Evolutionary conservation across 106 monocot species (phyloP).

Genomic region (Dioscorea alata): DNA sequence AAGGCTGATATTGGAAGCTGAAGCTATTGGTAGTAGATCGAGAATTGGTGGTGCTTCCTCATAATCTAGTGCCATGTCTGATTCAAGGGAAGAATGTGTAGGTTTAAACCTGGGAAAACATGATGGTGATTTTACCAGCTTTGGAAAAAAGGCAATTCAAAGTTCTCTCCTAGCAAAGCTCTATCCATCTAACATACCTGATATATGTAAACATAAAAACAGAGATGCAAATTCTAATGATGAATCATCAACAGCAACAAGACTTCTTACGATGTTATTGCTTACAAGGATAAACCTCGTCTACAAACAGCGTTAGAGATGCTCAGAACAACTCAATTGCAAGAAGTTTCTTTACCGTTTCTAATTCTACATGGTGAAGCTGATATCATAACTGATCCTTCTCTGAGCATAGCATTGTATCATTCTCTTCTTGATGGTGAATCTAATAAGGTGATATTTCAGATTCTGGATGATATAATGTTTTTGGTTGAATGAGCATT

Average conservation of each 20-base stretch:
- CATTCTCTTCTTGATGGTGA: conserved; percentile 92
- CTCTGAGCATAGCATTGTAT: conserved; percentile 69
- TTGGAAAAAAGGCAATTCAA: conserved; percentile 18
- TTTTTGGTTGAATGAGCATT: conserved; percentile 57
- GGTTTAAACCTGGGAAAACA: conserved; percentile 17
- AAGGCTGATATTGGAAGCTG: conserved; percentile 19
- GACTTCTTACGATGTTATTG: conserved; percentile 76
- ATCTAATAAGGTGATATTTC: conserved; percentile 69
- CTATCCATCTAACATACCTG: conserved; percentile 4
- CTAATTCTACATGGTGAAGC: conserved; percentile 80
- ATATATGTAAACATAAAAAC: conserved; percentile 24
- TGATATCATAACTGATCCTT: conserved; percentile 75
- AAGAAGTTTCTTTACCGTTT: no score
- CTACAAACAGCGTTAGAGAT: conserved; percentile 66
- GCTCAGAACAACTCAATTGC: conserved; percentile 49
- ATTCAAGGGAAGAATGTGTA: conserved; percentile 20
- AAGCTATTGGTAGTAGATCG: conserved; percentile 14
- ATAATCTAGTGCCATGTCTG: neutral
- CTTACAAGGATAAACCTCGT: conserved; percentile 81
- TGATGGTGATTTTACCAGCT: conserved; percentile 3
- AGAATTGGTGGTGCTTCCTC: conserved; percentile 8
- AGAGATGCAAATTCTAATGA: conserved; percentile 15
- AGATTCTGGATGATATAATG: conserved; percentile 69
- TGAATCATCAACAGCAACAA: no score
- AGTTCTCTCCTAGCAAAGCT: conserved; percentile 11